A percentile compares a stretch with the other conserved stretches of the same genome.
phyloP scores from a whole-genome alignment of 495 filamentous ascomycete genomes.

The Trypethelium eluteriae region DNA sequence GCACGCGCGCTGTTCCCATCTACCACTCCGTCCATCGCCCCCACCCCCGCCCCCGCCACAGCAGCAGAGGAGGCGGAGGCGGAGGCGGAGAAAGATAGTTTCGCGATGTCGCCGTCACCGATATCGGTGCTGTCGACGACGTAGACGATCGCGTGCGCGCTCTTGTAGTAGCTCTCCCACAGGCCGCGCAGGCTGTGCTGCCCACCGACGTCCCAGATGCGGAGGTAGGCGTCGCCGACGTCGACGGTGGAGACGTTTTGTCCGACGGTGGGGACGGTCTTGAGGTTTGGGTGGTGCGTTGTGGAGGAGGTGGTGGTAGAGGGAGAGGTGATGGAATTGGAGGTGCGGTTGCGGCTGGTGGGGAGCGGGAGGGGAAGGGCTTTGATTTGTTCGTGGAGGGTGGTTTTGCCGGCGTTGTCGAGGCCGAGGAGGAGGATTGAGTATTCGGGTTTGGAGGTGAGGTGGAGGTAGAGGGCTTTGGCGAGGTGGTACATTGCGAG shows the following conservation, averaged over 20 bases:
- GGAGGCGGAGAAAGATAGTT: too few relatives aligned
- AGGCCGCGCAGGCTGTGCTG: constrained; percentile 81
- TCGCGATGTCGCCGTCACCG: constrained; percentile 59
- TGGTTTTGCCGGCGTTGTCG: constrained; percentile 98
- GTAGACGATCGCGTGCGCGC: constrained; percentile 94
- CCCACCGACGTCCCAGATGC: constrained; percentile 97
- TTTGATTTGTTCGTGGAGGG: constrained; percentile 93
- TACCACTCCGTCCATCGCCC: background rate
- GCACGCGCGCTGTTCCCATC: background rate
- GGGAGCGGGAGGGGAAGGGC: constrained; percentile 50
- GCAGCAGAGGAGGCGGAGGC: constrained; percentile 8
- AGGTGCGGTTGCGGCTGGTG: constrained; percentile 42
- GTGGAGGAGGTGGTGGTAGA: constrained; percentile 47
- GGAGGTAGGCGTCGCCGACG: constrained; percentile 86
- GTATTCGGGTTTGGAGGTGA: constrained; percentile 97
- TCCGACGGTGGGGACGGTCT: constrained; percentile 92
- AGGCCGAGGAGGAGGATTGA: constrained; percentile 94
- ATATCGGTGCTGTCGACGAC: constrained; percentile 91
- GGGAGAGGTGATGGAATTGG: constrained; percentile 45
- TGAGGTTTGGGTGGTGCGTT: constrained; percentile 42
- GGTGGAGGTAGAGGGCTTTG: constrained; percentile 87
- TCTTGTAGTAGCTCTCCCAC: constrained; percentile 92
- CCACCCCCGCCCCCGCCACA: constrained; percentile 11
- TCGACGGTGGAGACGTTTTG: constrained; percentile 91
- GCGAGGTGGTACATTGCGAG: constrained; percentile 84